A percentile compares a stretch with the other conserved stretches of the same genome.
These are phyloP conservation scores for Phytophthora crassamura DNA, from an alignment of 352 stramenopile species.

Conservation along the genomic window DNA sequence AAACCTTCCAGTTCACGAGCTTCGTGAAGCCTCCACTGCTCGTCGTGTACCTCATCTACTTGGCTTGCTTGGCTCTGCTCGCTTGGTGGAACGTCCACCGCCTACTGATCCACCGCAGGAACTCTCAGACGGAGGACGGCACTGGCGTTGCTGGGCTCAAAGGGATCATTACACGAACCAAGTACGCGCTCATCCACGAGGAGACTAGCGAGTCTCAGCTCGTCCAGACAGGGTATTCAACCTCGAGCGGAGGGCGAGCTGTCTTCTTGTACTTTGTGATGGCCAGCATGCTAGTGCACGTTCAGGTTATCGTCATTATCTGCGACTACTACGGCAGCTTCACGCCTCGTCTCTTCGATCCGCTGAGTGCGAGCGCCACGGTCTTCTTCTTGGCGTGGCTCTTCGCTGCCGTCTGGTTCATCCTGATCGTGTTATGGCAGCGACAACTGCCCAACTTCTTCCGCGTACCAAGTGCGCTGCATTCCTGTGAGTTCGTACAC, in stretches of 20 bases:
- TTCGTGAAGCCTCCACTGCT: slow-evolving; percentile 26
- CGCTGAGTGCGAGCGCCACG: slow-evolving; percentile 27
- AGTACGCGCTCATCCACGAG: slow-evolving; percentile 24
- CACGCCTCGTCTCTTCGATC: slow-evolving; percentile 33
- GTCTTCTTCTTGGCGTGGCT: slow-evolving; percentile 51
- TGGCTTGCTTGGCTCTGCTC: slow-evolving; percentile 28
- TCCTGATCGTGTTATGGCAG: slow-evolving; percentile 32
- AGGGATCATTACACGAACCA: slow-evolving; percentile 8
- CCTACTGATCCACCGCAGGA: slow-evolving; percentile 14
- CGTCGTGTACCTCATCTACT: slow-evolving; percentile 32
- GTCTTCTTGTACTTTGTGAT: slow-evolving; percentile 38
- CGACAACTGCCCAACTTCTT: slow-evolving; percentile 47
- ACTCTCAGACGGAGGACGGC: slow-evolving; percentile 17
- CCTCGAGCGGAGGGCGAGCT: slow-evolving; percentile 17
- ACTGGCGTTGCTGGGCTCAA: slow-evolving; percentile 21
- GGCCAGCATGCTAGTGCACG: slow-evolving; percentile 27
- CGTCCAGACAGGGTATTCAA: slow-evolving; percentile 36
- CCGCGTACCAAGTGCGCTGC: slow-evolving; percentile 27
- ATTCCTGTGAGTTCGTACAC: slow-evolving; percentile 42
- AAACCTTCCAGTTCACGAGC: slow-evolving; percentile 34
- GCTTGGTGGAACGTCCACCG: slow-evolving; percentile 24
- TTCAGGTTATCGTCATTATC: slow-evolving; percentile 41
- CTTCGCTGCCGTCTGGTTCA: slow-evolving; percentile 32
- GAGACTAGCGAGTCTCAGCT: not conserved
- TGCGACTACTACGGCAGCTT: slow-evolving; percentile 49